These are phyloP conservation scores for Naganishia vaughanmartiniae DNA, from an alignment of 768 basidiomycete species.

Conservation along the genomic window DNA sequence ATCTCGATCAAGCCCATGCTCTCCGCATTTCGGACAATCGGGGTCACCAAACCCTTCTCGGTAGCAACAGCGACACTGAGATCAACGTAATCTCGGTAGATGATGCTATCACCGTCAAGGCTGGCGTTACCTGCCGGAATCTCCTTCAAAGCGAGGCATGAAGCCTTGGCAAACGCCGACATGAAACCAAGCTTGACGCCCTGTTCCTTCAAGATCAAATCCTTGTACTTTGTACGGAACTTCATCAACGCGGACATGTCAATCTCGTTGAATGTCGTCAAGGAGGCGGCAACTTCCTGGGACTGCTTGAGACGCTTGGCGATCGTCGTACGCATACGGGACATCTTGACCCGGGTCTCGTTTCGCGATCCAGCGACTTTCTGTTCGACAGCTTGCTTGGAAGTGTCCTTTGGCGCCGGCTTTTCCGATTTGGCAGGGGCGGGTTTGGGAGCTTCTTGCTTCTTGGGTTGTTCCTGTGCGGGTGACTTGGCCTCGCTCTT, in stretches of 20 bases:
- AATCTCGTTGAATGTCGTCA: slow-evolving; percentile 99
- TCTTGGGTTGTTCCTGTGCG: slow-evolving; percentile 52
- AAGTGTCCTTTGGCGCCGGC: slow-evolving; percentile 41
- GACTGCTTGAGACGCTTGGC: slow-evolving; percentile 97
- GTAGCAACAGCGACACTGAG: slow-evolving; percentile 94
- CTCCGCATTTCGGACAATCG: slow-evolving; percentile 89
- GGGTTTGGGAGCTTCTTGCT: slow-evolving; percentile 52
- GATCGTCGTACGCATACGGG: slow-evolving; percentile 94
- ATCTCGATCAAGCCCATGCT: slow-evolving; percentile 80
- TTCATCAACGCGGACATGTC: slow-evolving; percentile 96
- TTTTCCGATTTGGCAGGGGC: slow-evolving; percentile 43
- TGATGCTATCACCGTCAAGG: slow-evolving; percentile 85
- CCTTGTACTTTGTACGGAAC: slow-evolving; percentile 92
- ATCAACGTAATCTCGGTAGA: slow-evolving; percentile 71
- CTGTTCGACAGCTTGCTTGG: slow-evolving; percentile 46
- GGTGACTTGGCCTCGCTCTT: slow-evolving; percentile 37
- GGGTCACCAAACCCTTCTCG: slow-evolving; percentile 94
- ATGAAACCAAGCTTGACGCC: slow-evolving; percentile 98
- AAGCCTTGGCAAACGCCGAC: slow-evolving; percentile 91
- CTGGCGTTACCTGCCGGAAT: slow-evolving; percentile 91
- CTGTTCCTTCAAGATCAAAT: slow-evolving; percentile 79
- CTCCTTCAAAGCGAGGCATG: slow-evolving; percentile 76
- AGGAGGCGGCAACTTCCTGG: slow-evolving; percentile 90
- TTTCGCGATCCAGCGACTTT: slow-evolving; percentile 61
- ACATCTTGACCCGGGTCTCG: slow-evolving; percentile 98